Evolutionary conservation across 257 asterid species (phyloP), one percentile per base, ranked within the genome.

Genomic region (Petrea volubilis): DNA sequence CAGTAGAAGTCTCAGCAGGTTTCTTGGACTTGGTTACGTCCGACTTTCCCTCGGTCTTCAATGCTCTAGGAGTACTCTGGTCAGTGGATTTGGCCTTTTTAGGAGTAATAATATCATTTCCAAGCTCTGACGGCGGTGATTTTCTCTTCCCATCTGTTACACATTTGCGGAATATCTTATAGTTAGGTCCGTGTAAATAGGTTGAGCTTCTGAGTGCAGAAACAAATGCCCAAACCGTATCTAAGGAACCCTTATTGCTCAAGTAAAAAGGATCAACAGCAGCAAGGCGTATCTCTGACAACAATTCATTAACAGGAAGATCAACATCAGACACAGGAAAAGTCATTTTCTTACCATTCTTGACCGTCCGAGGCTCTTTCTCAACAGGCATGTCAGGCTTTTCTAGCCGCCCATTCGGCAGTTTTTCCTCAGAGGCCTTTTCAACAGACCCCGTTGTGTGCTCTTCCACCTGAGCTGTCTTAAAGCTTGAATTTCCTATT

Each of bases 151-250:
- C 77, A n/a, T 18, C 55, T 14, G 15, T 36, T 33, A 55, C 47
- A 64, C 50, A 27, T 68, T 75, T 78, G 24, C 59, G 77, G 60
- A 62, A 77, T 0, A 56, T 12, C 24, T 74, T 62, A 74, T 77
- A 67, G 77, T 85, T 55, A 31, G 76, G 40, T 41, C 87, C 92
- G 6, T 74, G 79, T 3, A 43, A 11, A 38, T 66, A 83, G 5
- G 70, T 64, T 3, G 90, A 80, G 71, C 82, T 88, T 77, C 93
- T 80, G 66, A 81, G 79, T 3, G 93, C 81, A 55, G 84, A 82
- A 5, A 80, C 12, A 58, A 95, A 95, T 0, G 77, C 82, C 67
- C 51, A 67, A 10, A 84, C 69, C 52, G 28, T 41, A 55, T 82
- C 89, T 28, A 83, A 77, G 11, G 83, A 59, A 20, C 80, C 79